phyloP scores from a whole-genome alignment of 2,329 filamentous ascomycete species.

The Ophiostoma triangulosporum region DNA sequence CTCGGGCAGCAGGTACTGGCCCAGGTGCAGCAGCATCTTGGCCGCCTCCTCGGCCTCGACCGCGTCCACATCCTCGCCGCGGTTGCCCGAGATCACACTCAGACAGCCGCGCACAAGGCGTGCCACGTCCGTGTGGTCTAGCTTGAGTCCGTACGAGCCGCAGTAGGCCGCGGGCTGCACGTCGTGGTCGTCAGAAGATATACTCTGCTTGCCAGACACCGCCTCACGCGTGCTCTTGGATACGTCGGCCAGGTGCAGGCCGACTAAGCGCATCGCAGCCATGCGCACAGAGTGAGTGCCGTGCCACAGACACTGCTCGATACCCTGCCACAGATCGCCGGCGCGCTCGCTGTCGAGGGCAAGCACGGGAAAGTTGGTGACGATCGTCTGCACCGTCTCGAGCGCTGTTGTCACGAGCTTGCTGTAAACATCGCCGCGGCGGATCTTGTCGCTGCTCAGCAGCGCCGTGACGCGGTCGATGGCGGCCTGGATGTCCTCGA shows the following conservation, averaged over 20 bases:
- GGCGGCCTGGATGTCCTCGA: conserved; percentile 54
- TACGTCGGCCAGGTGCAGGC: conserved; percentile 68
- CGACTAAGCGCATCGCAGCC: conserved; percentile 59
- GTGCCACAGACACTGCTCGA: conserved; percentile 58
- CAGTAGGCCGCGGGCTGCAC: neutral
- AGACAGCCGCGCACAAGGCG: conserved; percentile 39
- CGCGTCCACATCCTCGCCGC: conserved; percentile 46
- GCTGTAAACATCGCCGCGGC: conserved; percentile 34
- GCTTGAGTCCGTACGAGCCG: conserved; percentile 56
- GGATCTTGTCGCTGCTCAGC: conserved; percentile 36
- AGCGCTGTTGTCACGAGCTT: conserved; percentile 62
- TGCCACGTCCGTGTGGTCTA: conserved; percentile 51
- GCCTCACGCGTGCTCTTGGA: conserved; percentile 39
- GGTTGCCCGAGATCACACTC: conserved; percentile 42
- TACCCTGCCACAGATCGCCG: conserved; percentile 54
- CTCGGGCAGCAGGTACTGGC: conserved; percentile 34
- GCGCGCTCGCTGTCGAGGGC: conserved; percentile 31
- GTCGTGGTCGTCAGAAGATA: neutral
- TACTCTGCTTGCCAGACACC: too few species aligned
- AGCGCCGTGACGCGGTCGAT: conserved; percentile 39
- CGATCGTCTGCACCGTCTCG: conserved; percentile 53
- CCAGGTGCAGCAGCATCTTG: conserved; percentile 74
- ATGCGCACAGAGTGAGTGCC: conserved; percentile 63
- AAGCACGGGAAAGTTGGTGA: conserved; percentile 54
- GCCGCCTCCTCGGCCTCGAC: conserved; percentile 65